These are phyloP conservation scores for Heliophila coronopifolia DNA, from an alignment of 441 rosid genomes.

Conservation along the genomic window DNA sequence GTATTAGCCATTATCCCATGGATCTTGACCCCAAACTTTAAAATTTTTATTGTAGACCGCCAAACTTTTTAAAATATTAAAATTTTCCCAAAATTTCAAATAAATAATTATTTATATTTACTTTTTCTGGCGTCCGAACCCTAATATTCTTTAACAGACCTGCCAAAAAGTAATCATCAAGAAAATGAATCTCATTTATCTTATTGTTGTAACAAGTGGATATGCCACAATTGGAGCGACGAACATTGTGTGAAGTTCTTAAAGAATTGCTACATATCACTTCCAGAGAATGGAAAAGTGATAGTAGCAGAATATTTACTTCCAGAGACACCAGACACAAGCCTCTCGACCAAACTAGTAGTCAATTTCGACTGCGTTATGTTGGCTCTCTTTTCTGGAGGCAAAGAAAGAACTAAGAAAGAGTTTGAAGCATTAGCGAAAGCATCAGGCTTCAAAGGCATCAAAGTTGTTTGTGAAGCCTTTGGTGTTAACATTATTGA, in stretches of 20 bases:
- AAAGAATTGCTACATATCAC: conserved; percentile 34
- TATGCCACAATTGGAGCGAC: conserved; percentile 38
- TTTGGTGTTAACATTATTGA: conserved; percentile 31
- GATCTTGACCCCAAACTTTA: too few species aligned
- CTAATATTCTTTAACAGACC: too few species aligned
- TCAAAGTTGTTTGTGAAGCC: conserved; percentile 24
- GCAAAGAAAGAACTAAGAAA: conserved; percentile 31
- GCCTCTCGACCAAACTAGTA: conserved; percentile 19
- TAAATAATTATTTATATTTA: too few species aligned
- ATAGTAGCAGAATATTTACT: conserved; percentile 31
- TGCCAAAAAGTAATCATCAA: too few species aligned
- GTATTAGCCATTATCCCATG: too few species aligned
- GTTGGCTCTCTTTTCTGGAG: conserved; percentile 35
- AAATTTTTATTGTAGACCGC: too few species aligned
- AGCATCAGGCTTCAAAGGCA: conserved; percentile 25
- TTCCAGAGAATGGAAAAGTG: conserved; percentile 32
- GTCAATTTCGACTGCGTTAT: conserved; percentile 32
- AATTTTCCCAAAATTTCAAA: too few species aligned
- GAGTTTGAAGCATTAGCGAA: conserved; percentile 36
- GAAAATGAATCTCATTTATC: too few species aligned
- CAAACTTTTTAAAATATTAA: too few species aligned
- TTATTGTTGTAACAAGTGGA: conserved; percentile 34
- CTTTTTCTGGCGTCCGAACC: too few species aligned
- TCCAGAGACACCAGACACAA: conserved; percentile 24
- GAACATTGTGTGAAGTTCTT: conserved; percentile 34